These are phyloP conservation scores for Mycena epipterygia DNA, from an alignment of 768 basidiomycete species.

Conservation along the genomic window DNA sequence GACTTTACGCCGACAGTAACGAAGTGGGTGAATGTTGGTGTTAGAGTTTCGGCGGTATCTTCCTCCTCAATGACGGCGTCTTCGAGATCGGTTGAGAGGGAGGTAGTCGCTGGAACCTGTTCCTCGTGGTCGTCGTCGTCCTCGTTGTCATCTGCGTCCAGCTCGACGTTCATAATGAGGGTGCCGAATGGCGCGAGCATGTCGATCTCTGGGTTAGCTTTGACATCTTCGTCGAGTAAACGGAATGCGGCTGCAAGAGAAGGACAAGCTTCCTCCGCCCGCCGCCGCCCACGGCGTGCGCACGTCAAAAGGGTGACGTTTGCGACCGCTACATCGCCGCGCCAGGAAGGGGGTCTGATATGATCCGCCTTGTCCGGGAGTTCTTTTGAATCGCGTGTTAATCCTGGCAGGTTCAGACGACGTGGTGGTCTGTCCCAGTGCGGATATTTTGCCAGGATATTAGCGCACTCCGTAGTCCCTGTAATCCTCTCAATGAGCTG, in stretches of 20 bases:
- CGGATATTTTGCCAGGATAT: slow-evolving; percentile 52
- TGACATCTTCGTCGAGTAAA: not conserved
- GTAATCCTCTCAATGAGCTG: slow-evolving; percentile 43
- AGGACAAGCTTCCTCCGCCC: too few species aligned
- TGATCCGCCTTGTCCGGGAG: slow-evolving; percentile 46
- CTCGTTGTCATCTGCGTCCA: slow-evolving; percentile 12
- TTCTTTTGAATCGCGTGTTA: slow-evolving; percentile 40
- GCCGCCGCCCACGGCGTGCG: too few species aligned
- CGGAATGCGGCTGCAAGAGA: too few species aligned
- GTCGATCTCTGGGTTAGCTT: not conserved
- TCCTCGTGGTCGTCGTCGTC: not conserved
- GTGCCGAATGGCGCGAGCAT: slow-evolving; percentile 1
- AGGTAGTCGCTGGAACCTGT: not conserved
- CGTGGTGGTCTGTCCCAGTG: slow-evolving; percentile 54
- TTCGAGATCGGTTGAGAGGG: slow-evolving; percentile 2
- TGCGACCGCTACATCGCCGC: too few species aligned
- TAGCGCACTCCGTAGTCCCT: slow-evolving; percentile 47
- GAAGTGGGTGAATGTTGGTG: not conserved
- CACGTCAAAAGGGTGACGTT: too few species aligned
- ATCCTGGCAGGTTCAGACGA: slow-evolving; percentile 47
- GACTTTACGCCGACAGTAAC: not conserved
- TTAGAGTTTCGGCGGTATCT: not conserved
- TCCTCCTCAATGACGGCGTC: slow-evolving; percentile 11
- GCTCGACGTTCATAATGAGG: not conserved
- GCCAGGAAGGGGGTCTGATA: slow-evolving; percentile 47